Evolutionary conservation across 805 yeast genomes (phyloP).

Genomic region (Candida bentonensis): DNA sequence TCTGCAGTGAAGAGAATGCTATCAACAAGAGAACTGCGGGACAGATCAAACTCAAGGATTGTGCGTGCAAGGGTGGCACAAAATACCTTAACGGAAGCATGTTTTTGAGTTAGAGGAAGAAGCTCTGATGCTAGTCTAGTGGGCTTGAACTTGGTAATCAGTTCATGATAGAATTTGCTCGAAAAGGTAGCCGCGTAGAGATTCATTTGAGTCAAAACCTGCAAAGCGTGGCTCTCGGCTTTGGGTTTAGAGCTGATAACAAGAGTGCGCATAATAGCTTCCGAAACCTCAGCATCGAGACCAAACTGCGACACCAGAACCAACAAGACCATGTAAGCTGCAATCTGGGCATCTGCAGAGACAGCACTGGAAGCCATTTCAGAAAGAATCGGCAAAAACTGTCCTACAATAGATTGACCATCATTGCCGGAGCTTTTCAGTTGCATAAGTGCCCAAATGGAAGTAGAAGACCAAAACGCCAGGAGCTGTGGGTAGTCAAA

Average conservation of each 20-base stretch:
- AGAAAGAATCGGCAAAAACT: slow-evolving; percentile 22
- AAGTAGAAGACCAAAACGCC: slow-evolving; percentile 63
- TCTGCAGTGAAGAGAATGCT: neutral
- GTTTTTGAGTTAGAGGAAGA: neutral
- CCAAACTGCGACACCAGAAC: slow-evolving; percentile 66
- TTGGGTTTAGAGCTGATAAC: slow-evolving; percentile 25
- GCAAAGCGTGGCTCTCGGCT: neutral
- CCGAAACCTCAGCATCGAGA: slow-evolving; percentile 36
- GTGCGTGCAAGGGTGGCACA: neutral
- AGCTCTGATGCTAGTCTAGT: neutral
- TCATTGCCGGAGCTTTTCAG: slow-evolving; percentile 28
- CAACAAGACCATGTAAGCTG: slow-evolving; percentile 70
- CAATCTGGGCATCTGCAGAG: slow-evolving; percentile 50
- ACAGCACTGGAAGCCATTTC: slow-evolving; percentile 12
- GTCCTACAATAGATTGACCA: slow-evolving; percentile 22
- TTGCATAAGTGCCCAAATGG: slow-evolving; percentile 57
- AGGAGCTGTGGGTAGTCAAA: slow-evolving; percentile 55
- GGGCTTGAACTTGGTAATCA: neutral
- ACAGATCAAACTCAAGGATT: neutral
- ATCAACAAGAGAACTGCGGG: neutral
- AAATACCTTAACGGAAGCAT: neutral
- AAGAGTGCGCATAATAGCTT: slow-evolving; percentile 50
- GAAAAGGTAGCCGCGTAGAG: neutral
- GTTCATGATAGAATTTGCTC: neutral
- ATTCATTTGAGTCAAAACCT: neutral